These are phyloP conservation scores for Penicillium manginii DNA, from an alignment of 495 filamentous ascomycete genomes.

Conservation along the genomic window DNA sequence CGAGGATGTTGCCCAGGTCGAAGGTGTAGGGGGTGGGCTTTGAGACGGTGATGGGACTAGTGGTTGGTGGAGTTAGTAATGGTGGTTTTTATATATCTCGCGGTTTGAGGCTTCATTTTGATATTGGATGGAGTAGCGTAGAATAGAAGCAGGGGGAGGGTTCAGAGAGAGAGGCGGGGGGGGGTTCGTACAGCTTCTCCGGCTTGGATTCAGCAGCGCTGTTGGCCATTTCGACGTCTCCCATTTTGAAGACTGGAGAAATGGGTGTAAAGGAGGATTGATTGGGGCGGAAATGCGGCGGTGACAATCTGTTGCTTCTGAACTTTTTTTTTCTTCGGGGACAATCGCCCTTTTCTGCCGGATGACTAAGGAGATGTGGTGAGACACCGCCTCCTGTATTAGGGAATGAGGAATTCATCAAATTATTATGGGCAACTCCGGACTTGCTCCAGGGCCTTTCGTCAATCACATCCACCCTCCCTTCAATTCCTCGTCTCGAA, in stretches of 20 bases:
- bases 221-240: constrained; percentile 36
- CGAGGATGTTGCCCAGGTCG: constrained; percentile 85
- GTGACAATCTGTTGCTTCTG: not conserved
- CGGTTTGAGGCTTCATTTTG: not conserved
- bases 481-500: constrained; percentile 30
- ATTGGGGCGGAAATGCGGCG: not conserved
- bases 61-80: constrained; percentile 19
- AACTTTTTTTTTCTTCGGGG: constrained; percentile 4
- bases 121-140: not conserved
- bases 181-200: constrained; percentile 44
- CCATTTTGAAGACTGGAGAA: constrained; percentile 29
- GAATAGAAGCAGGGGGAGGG: not conserved
- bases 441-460: constrained; percentile 15
- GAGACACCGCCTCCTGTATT: constrained; percentile 28
- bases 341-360: constrained; percentile 37
- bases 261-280: constrained; percentile 5
- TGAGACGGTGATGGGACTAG: constrained; percentile 64
- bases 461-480: constrained; percentile 24
- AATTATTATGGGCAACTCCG: constrained; percentile 35
- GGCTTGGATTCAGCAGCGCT: constrained; percentile 35
- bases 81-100: too few species aligned
- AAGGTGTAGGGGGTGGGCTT: constrained; percentile 91
- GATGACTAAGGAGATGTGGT: constrained; percentile 25
- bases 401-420: constrained; percentile 32
- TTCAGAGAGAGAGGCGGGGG: not conserved